Base-by-base conservation (phyloP, 192 early-diverging fungal genomes). In the Thoreauomyces humboldtii region DNA sequence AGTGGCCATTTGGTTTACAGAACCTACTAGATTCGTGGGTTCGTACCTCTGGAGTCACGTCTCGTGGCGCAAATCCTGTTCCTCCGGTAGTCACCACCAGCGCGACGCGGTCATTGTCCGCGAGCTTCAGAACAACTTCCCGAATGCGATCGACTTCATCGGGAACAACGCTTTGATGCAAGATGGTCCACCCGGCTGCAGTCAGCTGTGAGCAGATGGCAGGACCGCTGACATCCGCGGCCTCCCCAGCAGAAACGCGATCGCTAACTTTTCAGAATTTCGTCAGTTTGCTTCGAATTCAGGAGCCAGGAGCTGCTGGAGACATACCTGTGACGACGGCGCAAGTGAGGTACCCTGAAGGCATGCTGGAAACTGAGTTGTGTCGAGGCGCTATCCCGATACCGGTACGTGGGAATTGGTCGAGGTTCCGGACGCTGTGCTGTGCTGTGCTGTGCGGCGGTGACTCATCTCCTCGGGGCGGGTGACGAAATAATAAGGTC, bases 1-100 rank as follows among this genome's bases (percentile, higher is more conserved):
- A n/a, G n/a, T n/a, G n/a, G n/a, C n/a, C n/a, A n/a, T n/a, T n/a
- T n/a, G n/a, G n/a, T n/a, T n/a, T n/a, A n/a, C n/a, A n/a, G n/a
- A n/a, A n/a, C n/a, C n/a, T n/a, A n/a, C n/a, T n/a, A n/a, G n/a
- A n/a, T n/a, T n/a, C n/a, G n/a, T n/a, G 9, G 17, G 38, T 17
- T 4, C 31, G 43, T 75, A 87, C 93, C 76, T 92, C 92, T 2
- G 93, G 90, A 1, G 96, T 96, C 6, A 86, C 83, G 61, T 98
- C 96, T 47, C 90, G 76, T 31, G 84, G 72, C 15, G 88, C 86
- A 58, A 98, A 86, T 0, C 96, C 96, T 4, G 96, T 98, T n/a
- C 96, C 96, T 3, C 95, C 95, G 4, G 91, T 86, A 0, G 90
- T 86, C 5, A 96, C 51, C 12, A 96, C 70, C n/a, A 98, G 70